Evolutionary conservation across 2,329 filamentous ascomycete genomes (phyloP), one percentile per base, ranked within the genome.

Genomic region (Fusarium humuli): DNA sequence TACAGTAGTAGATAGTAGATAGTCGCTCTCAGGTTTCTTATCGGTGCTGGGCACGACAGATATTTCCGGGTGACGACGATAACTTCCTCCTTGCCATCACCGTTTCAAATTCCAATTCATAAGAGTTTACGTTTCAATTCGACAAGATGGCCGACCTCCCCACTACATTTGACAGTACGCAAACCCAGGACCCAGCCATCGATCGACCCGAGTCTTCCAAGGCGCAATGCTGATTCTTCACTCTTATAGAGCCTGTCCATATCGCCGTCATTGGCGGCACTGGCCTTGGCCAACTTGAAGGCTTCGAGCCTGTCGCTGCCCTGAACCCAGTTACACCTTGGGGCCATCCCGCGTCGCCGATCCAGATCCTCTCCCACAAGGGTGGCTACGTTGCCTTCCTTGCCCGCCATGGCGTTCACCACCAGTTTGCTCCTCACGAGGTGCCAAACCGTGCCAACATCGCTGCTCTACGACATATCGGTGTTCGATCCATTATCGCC

Each of bases 401-500:
- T 73, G 94, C 94, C 69, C 94, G 96, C 46, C 96, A 99, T 82
- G 96, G 96, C 72, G 79, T 90, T 14, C 86, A 96, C 87, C 96
- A 99, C 84, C 88, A 98, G 81, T 87, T 92, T 73, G 94, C 94
- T 8, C 96, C 96, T 0, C 94, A 98, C 78, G 96, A 99, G 82
- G 92, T 99, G n/a, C 94, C 94, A 64, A 89, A 91, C 72, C 93
- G 93, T 70, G 96, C 96, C 81, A 99, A 98, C 85, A 97, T 99
- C 77, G 95, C 96, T n/a, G 96, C 96, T n/a, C 86, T 99, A 69
- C 91, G 96, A 71, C 90, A 89, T 75, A 86, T 99, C 66, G 96
- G 96, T 72, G 96, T 98, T 47, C 91, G 94, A 77, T 92, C 90
- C 79, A 89, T 98, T 79, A 93, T 99, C 78, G 94, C 95, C 70